Evolutionary conservation across 192 early-diverging fungal species (phyloP).

Genomic region (Mortierella hygrophila): DNA sequence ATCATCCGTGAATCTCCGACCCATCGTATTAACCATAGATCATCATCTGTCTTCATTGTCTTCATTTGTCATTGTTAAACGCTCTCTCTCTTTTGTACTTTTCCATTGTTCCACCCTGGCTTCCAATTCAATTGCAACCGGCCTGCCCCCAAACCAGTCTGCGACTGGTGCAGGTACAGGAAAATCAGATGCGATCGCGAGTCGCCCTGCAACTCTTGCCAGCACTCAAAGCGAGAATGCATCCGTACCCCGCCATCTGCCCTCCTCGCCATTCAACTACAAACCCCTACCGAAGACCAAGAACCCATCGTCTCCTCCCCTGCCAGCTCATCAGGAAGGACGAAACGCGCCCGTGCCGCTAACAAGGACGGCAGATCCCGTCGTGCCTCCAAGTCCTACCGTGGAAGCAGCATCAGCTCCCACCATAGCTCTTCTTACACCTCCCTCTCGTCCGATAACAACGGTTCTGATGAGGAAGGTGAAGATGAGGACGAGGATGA

Average conservation of each 20-base stretch:
- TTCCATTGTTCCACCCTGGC: background rate
- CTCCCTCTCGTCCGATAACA: conserved; percentile 18
- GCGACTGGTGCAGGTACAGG: conserved; percentile 55
- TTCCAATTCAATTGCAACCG: background rate
- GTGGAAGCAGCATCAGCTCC: conserved; percentile 38
- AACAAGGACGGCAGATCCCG: conserved; percentile 27
- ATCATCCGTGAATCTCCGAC: background rate
- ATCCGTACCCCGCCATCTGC: conserved; percentile 45
- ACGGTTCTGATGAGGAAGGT: background rate
- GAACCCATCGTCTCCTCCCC: background rate
- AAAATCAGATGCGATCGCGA: conserved; percentile 53
- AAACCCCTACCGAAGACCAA: background rate
- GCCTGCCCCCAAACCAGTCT: conserved; percentile 11
- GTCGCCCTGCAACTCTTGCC: conserved; percentile 51
- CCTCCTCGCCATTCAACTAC: conserved; percentile 20
- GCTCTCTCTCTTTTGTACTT: background rate
- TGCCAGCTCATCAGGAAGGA: background rate
- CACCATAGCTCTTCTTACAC: conserved; percentile 37
- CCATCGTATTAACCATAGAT: background rate
- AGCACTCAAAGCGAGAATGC: conserved; percentile 55
- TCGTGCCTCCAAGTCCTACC: conserved; percentile 32
- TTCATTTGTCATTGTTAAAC: background rate
- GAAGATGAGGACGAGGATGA: conserved; percentile 6
- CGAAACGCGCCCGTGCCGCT: conserved; percentile 18
- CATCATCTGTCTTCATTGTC: background rate